Evolutionary conservation across 768 basidiomycete species (phyloP).

Genomic region (Cystoderma amianthinum): DNA sequence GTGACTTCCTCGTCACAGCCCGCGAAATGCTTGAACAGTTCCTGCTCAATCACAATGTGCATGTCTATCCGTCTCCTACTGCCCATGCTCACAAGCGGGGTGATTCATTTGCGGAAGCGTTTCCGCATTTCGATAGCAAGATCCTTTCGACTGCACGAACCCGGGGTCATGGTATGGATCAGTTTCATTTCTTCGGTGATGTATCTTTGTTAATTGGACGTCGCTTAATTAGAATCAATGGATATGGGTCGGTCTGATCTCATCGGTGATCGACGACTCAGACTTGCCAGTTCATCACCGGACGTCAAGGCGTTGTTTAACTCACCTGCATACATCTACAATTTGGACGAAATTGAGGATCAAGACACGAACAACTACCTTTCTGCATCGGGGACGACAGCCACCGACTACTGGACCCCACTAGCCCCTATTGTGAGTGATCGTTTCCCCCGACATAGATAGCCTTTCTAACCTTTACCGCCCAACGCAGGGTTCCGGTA

Average conservation of each 20-base stretch:
- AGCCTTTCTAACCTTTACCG: conserved; percentile 10
- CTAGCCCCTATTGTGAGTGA: conserved; percentile 65
- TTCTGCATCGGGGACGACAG: conserved; percentile 31
- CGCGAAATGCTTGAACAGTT: conserved; percentile 93
- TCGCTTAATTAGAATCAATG: conserved; percentile 54
- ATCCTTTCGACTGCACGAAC: conserved; percentile 75
- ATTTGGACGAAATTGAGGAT: conserved; percentile 69
- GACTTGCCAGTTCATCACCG: conserved; percentile 84
- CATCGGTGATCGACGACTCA: conserved; percentile 65
- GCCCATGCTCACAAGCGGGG: conserved; percentile 79
- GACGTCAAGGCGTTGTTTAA: conserved; percentile 96
- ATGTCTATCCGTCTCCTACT: conserved; percentile 73
- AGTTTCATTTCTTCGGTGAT: conserved; percentile 4
- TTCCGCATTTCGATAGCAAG: conserved; percentile 95
- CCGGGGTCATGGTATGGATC: conserved; percentile 44
- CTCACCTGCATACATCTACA: conserved; percentile 76
- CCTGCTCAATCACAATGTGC: conserved; percentile 75
- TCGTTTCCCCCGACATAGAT: conserved; percentile 5
- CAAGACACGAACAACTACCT: conserved; percentile 53
- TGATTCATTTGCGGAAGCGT: conserved; percentile 92
- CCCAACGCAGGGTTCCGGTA: conserved; percentile 51
- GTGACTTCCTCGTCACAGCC: conserved; percentile 85
- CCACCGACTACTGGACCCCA: conserved; percentile 72
- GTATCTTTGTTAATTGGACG: conserved; percentile 1
- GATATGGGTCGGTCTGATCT: conserved; percentile 68